phyloP scores from a whole-genome alignment of 176 grass and related monocot species.

The Oryza rufipogon region DNA sequence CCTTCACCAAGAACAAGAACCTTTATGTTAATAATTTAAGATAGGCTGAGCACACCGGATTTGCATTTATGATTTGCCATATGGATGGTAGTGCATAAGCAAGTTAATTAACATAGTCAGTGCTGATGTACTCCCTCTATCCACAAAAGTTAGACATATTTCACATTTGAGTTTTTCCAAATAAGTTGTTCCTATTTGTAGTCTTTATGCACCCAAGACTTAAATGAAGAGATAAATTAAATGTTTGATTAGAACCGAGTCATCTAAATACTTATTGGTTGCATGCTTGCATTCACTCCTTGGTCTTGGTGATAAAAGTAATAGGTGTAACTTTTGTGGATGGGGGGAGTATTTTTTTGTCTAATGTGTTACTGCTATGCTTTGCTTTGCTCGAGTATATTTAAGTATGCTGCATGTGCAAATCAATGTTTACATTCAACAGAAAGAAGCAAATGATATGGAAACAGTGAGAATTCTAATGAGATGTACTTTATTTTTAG shows the following conservation, averaged over 20 bases:
- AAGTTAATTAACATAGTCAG: conserved; percentile 1
- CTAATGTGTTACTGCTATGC: neutral
- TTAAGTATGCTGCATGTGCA: neutral
- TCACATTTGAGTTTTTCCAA: too few species aligned
- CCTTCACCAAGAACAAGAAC: conserved; percentile 1
- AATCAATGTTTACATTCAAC: neutral
- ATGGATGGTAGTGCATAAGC: neutral
- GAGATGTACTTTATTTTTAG: conserved; percentile 23
- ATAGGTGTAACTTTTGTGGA: too few species aligned
- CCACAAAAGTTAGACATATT: too few species aligned
- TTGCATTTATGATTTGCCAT: neutral
- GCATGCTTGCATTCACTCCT: too few species aligned
- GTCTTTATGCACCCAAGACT: too few species aligned
- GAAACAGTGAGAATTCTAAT: neutral
- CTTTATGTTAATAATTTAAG: conserved; percentile 3
- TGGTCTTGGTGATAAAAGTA: too few species aligned
- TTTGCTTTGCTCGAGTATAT: neutral
- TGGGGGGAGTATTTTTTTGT: neutral
- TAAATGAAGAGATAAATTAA: too few species aligned
- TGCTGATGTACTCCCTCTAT: neutral
- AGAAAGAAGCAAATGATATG: neutral
- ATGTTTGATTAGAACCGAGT: too few species aligned
- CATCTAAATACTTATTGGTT: too few species aligned
- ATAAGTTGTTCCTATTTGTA: too few species aligned
- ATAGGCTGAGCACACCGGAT: neutral